Evolutionary conservation across 768 basidiomycete species (phyloP).

Genomic region (Xerocomus potaroensis): DNA sequence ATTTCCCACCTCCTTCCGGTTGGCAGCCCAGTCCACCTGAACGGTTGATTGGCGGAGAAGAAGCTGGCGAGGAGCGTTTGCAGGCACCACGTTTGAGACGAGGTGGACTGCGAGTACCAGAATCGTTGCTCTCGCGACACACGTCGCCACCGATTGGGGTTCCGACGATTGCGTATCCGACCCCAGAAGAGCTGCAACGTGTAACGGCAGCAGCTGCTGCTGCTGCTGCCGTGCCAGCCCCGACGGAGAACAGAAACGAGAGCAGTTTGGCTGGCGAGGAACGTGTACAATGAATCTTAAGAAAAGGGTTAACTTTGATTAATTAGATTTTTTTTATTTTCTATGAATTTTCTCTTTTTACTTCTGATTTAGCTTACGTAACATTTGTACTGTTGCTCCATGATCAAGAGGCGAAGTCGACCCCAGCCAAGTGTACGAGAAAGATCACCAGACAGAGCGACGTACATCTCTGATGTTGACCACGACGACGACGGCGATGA

Average conservation of each 20-base stretch:
- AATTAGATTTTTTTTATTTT: constrained; percentile 1
- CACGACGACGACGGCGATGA: constrained; percentile 35
- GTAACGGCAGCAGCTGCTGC: constrained; percentile 10
- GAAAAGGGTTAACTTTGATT: not conserved
- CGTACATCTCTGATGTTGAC: constrained; percentile 9
- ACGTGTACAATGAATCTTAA: constrained; percentile 12
- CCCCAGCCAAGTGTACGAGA: constrained; percentile 58
- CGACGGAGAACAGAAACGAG: constrained; percentile 9
- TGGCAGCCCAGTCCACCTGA: constrained; percentile 18
- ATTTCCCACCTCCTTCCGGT: constrained; percentile 26
- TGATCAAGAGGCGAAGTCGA: constrained; percentile 74
- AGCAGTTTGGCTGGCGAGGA: constrained; percentile 5
- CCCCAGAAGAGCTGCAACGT: constrained; percentile 20
- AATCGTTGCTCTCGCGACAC: constrained; percentile 50
- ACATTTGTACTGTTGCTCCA: constrained; percentile 20
- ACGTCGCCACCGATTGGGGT: constrained; percentile 34
- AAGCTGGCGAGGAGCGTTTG: constrained; percentile 34
- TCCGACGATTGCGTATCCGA: constrained; percentile 19
- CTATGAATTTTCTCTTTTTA: not conserved
- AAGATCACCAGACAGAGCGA: constrained; percentile 35
- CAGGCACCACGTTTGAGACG: constrained; percentile 55
- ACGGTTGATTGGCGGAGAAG: constrained; percentile 20
- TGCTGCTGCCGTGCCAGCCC: not conserved
- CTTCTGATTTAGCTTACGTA: constrained; percentile 5
- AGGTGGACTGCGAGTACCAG: constrained; percentile 63